Base-by-base conservation (phyloP, 805 yeast genomes). In the Zygosaccharomyces bailii region DNA sequence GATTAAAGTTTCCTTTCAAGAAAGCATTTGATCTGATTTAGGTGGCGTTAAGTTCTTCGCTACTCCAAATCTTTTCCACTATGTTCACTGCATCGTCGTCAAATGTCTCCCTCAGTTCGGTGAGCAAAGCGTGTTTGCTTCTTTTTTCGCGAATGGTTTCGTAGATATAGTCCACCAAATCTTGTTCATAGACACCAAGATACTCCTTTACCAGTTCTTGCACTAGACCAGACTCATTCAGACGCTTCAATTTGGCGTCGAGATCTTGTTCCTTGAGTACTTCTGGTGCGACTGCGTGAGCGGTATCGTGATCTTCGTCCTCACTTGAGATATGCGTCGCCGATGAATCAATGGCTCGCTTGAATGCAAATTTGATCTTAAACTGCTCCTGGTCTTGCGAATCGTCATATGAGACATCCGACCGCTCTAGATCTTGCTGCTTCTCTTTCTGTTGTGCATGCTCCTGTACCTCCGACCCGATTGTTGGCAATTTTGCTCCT, bases 141-240 rank as follows among this genome's bases (percentile, higher is more conserved):
- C 54, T 54, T 46, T 57, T 44, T 32, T 54, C 58, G 13, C 46
- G 50, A 16, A 63, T 57, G 31, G 59, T 59, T 17, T 60, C 63
- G 17, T 61, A 38, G 25, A 63, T 60, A 50, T 58, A 63, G 3
- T 58, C 64, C 2, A 60, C 65, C 44, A 63, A 37, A 27, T 63
- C 67, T 27, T 55, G 56, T 37, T 63, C 67, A 44, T 60, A 54
- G 8, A 60, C 63, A 32, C 67, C 67, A 8, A 63, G 48, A 34
- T 55, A 61, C 43, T 63, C 66, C 19, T 58, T 56, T 13, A 61
- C 60, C 4, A 61, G 46, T 30, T 63, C 64, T 29, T 60, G 64
- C 14, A 63, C 54, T 11, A 54, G 30, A 9, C 44, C 44, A n/a
- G 55, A 45, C n/a, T 45, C 47, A 17, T 53, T 51, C 19, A 63